Base-by-base conservation (phyloP, 306 rosid species). In the Cucurbita argyrosperma region DNA sequence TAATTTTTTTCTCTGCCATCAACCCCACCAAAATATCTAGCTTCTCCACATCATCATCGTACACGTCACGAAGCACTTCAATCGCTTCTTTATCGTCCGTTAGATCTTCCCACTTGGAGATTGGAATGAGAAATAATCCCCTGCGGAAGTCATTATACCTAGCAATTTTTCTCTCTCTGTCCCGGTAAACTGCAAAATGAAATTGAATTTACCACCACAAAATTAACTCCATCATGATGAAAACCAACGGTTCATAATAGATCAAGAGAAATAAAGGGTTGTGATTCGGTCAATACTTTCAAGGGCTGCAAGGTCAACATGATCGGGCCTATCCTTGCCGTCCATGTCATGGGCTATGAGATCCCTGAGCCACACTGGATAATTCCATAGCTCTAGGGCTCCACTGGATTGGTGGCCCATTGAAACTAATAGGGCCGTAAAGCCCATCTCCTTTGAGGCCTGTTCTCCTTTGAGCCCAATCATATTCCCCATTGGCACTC, bases 81-180 rank as follows among this genome's bases (percentile, higher is more conserved):
- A 80, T 60, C 10, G 42, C 87, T 42, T 83, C 87, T 19, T 82
- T 71, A 50, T 90, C 88, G 13, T 83, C 88, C 8, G 90, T 86
- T 75, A 88, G 77, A 61, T 86, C 91, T 79, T 86, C 88, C 96
- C 93, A 90, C 56, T 85, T 83, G 59, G 79, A 78, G n/a, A 90
- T 81, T 7, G 93, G 96, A 65, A 88, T 84, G 88, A 85, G 84
- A n/a, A 90, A 53, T 38, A 88, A 30, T 80, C 84, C 84, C 71
- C 90, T 79, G 42, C 90, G 78, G 80, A 90, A 88, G 53, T 88
- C 93, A 10, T 90, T 90, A 42, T 86, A 90, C 79, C 90, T 79
- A 0, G 90, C 85, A n/a, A 90, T 89, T 14, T 82, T 85, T 73
- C 93, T 86, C 82, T 90, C 96, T 79, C 96, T 79, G 11, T 90